phyloP scores from a whole-genome alignment of 345 rosid genomes.

The Ceriops decandra region DNA sequence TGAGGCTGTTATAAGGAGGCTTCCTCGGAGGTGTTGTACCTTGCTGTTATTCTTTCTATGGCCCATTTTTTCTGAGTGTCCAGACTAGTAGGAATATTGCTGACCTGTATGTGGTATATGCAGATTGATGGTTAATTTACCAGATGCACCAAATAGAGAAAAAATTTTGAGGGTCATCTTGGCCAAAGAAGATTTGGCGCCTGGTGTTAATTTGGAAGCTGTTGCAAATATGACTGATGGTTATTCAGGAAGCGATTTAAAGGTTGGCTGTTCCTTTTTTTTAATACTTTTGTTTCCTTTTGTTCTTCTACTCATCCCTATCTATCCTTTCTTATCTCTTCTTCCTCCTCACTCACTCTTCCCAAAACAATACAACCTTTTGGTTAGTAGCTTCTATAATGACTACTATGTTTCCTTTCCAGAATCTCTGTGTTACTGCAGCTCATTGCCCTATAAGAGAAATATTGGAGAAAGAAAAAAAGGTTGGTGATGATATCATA shows the following conservation, averaged over 20 bases:
- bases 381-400: not conserved
- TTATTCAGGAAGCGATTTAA: slow-evolving; percentile 94
- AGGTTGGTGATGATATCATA: slow-evolving; percentile 39
- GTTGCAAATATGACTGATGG: slow-evolving; percentile 92
- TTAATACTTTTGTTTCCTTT: not conserved
- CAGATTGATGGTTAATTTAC: slow-evolving; percentile 96
- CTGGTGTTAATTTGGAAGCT: slow-evolving; percentile 72
- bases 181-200: slow-evolving; percentile 79
- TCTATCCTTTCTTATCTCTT: slow-evolving; percentile 3
- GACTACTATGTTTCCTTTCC: slow-evolving; percentile 9
- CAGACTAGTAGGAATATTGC: not conserved
- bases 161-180: slow-evolving; percentile 80
- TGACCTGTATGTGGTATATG: slow-evolving; percentile 17
- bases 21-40: slow-evolving; percentile 68
- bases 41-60: not conserved
- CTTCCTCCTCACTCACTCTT: not conserved
- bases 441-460: slow-evolving; percentile 98
- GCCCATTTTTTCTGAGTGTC: not conserved
- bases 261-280: slow-evolving; percentile 42
- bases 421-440: slow-evolving; percentile 93
- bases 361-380: not conserved
- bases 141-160: slow-evolving; percentile 75
- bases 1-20: slow-evolving; percentile 97
- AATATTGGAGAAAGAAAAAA: slow-evolving; percentile 83
- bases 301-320: not conserved